Evolutionary conservation across 352 stramenopile genomes (phyloP).

Genomic region (Phytophthora agathidicida): DNA sequence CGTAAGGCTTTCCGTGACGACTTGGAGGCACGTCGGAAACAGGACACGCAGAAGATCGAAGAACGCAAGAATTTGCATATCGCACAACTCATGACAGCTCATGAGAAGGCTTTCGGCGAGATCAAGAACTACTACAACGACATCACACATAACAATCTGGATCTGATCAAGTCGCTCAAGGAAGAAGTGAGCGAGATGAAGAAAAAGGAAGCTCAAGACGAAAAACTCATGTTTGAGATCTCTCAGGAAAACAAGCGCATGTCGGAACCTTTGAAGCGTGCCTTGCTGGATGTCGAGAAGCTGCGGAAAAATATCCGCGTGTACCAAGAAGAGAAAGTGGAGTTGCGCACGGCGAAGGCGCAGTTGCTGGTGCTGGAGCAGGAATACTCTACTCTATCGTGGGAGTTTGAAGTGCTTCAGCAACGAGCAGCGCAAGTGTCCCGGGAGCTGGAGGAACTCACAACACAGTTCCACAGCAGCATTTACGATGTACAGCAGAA

Average conservation of each 20-base stretch:
- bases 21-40: slow-evolving; percentile 82
- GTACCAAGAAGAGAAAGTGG: slow-evolving; percentile 78
- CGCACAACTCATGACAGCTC: slow-evolving; percentile 90
- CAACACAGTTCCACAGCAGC: slow-evolving; percentile 84
- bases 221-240: slow-evolving; percentile 95
- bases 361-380: slow-evolving; percentile 89
- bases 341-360: slow-evolving; percentile 66
- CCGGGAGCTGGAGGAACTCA: slow-evolving; percentile 91
- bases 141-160: slow-evolving; percentile 97
- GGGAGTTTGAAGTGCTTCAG: slow-evolving; percentile 94
- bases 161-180: slow-evolving; percentile 96
- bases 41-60: slow-evolving; percentile 90
- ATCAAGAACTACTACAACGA: slow-evolving; percentile 99
- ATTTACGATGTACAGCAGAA: slow-evolving; percentile 96
- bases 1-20: slow-evolving; percentile 83
- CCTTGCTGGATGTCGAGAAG: slow-evolving; percentile 77
- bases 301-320: slow-evolving; percentile 69
- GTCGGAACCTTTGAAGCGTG: slow-evolving; percentile 93
- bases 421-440: slow-evolving; percentile 89
- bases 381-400: slow-evolving; percentile 88
- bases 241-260: slow-evolving; percentile 96
- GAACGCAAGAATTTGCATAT: slow-evolving; percentile 94
- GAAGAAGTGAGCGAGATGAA: slow-evolving; percentile 95
- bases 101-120: slow-evolving; percentile 94
- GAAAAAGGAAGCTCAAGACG: slow-evolving; percentile 94